phyloP scores from a whole-genome alignment of 2,329 filamentous ascomycete species.

The Diaporthe vexans region DNA sequence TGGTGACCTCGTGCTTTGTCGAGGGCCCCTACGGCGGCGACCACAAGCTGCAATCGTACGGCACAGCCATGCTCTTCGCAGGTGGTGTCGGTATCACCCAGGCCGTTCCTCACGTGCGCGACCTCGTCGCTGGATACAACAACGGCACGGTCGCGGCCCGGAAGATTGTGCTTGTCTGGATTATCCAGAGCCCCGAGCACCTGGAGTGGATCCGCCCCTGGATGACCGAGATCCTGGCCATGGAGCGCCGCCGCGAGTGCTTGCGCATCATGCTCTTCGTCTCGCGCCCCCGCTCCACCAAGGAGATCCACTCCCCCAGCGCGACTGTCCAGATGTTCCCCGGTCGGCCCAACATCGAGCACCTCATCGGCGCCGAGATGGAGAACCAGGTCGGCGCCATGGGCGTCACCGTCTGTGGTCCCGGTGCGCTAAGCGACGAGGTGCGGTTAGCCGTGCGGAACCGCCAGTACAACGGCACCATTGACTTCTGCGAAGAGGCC shows the following conservation, averaged over 20 bases:
- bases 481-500: slow-evolving; percentile 85
- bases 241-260: slow-evolving; percentile 81
- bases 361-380: slow-evolving; percentile 80
- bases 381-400: slow-evolving; percentile 81
- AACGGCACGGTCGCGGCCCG: slow-evolving; percentile 79
- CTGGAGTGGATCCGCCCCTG: slow-evolving; percentile 87
- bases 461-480: slow-evolving; percentile 73
- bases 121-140: slow-evolving; percentile 77
- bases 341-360: slow-evolving; percentile 80
- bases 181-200: slow-evolving; percentile 83
- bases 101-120: slow-evolving; percentile 80
- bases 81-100: slow-evolving; percentile 87
- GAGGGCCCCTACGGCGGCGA: slow-evolving; percentile 85
- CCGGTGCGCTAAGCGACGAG: slow-evolving; percentile 81
- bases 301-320: slow-evolving; percentile 84
- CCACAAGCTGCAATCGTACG: slow-evolving; percentile 80
- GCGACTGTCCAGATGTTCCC: slow-evolving; percentile 89
- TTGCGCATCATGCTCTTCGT: slow-evolving; percentile 85
- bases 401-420: slow-evolving; percentile 81
- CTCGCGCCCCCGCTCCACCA: slow-evolving; percentile 79
- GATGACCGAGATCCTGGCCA: slow-evolving; percentile 85
- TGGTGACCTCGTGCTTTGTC: slow-evolving; percentile 75
- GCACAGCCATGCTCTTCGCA: slow-evolving; percentile 83
- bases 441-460: slow-evolving; percentile 77
- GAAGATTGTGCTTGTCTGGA: slow-evolving; percentile 82